A percentile compares a stretch with the other conserved stretches of the same genome.
Conservation (phyloP, 1,139 yeast genomes). For the Yamadazyma diospyri region DNA sequence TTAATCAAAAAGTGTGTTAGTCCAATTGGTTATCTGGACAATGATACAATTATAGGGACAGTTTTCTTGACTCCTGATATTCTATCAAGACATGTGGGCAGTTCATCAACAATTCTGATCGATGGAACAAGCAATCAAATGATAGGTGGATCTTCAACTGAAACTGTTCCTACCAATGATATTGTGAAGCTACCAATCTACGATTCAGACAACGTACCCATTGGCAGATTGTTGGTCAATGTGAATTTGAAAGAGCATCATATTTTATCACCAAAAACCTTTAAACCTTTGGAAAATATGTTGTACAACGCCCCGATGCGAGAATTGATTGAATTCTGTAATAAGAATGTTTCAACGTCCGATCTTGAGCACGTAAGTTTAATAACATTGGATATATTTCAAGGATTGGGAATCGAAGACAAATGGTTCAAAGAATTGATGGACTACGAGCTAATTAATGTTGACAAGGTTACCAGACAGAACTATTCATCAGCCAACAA, state of each 20-base stretch:
- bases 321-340: constrained; percentile 47
- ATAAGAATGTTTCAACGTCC: constrained; percentile 37
- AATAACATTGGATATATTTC: constrained; percentile 62
- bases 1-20: constrained; percentile 36
- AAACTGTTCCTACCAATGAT: constrained; percentile 21
- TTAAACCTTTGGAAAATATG: constrained; percentile 59
- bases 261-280: constrained; percentile 56
- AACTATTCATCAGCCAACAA: constrained; percentile 25
- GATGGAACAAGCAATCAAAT: constrained; percentile 19
- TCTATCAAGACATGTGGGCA: constrained; percentile 34
- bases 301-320: constrained; percentile 49
- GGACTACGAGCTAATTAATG: constrained; percentile 55
- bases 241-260: constrained; percentile 54
- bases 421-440: constrained; percentile 69
- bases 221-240: constrained; percentile 60
- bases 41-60: constrained; percentile 49
- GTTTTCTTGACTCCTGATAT: constrained; percentile 56
- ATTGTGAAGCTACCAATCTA: constrained; percentile 43
- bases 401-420: constrained; percentile 57
- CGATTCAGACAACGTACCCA: constrained; percentile 40
- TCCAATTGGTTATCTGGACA: constrained; percentile 21
- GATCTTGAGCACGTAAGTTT: constrained; percentile 54
- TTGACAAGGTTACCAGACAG: constrained; percentile 45
- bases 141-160: neutral
- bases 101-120: constrained; percentile 37